phyloP scores from a whole-genome alignment of 208 protist species.

The Leishmania turanica region DNA sequence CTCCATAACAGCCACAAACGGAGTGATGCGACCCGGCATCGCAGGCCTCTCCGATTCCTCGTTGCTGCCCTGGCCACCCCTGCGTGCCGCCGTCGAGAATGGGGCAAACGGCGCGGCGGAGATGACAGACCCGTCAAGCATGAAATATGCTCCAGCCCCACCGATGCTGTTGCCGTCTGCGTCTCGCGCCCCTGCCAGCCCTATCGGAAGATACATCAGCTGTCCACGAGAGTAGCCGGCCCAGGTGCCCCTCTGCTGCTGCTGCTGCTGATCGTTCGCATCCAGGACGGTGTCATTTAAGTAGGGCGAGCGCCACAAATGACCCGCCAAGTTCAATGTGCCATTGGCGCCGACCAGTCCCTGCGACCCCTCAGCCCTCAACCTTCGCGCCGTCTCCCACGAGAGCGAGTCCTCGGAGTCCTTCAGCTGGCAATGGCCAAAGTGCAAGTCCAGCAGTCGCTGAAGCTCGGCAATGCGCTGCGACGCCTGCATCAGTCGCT shows the following conservation, averaged over 20 bases:
- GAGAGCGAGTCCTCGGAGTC: not conserved
- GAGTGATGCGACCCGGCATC: conserved; percentile 9
- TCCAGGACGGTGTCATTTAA: conserved; percentile 20
- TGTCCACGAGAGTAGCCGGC: not conserved
- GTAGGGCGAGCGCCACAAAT: conserved; percentile 33
- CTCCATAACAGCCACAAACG: conserved; percentile 63
- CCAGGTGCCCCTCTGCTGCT: not conserved
- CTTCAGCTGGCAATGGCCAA: conserved; percentile 4
- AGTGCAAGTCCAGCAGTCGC: conserved; percentile 27
- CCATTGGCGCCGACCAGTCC: conserved; percentile 17
- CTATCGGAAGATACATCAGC: conserved; percentile 25
- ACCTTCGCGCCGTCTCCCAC: conserved; percentile 1
- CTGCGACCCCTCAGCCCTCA: conserved; percentile 1
- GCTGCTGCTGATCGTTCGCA: not conserved
- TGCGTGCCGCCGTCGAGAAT: not conserved
- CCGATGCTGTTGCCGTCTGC: conserved; percentile 14
- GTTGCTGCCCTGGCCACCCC: not conserved
- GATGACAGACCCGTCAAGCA: conserved; percentile 19
- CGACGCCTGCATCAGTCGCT: conserved; percentile 25
- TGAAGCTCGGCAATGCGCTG: conserved; percentile 42
- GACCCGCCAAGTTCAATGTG: not conserved
- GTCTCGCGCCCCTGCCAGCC: conserved; percentile 3
- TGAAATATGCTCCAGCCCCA: conserved; percentile 13
- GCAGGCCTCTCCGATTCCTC: not conserved
- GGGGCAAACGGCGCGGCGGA: conserved; percentile 15